These are phyloP conservation scores for Chaetomium strumarium DNA, from an alignment of 2,329 filamentous ascomycete genomes.

Conservation along the genomic window DNA sequence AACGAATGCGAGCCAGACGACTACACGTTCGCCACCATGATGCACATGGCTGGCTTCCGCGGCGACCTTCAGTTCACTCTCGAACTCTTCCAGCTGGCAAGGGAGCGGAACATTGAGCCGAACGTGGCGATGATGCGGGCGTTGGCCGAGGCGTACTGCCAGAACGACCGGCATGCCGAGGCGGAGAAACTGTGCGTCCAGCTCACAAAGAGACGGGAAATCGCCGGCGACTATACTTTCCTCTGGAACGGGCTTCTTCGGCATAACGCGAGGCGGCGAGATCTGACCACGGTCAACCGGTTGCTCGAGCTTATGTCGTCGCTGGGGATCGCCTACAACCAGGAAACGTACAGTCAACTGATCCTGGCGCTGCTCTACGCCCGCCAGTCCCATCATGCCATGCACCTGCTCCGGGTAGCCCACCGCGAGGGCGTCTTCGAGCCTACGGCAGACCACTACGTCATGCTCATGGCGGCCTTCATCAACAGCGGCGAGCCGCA, in stretches of 20 bases:
- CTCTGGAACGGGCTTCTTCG: slow-evolving; percentile 77
- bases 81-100: slow-evolving; percentile 58
- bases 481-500: slow-evolving; percentile 39
- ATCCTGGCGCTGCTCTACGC: slow-evolving; percentile 44
- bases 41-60: slow-evolving; percentile 62
- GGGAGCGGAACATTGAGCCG: slow-evolving; percentile 44
- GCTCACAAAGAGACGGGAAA: slow-evolving; percentile 44
- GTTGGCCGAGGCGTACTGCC: slow-evolving; percentile 63
- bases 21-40: slow-evolving; percentile 65
- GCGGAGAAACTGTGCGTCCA: slow-evolving; percentile 56
- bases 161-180: slow-evolving; percentile 46
- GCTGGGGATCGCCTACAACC: slow-evolving; percentile 41
- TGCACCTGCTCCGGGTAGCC: slow-evolving; percentile 42
- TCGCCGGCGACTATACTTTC: slow-evolving; percentile 46
- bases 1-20: slow-evolving; percentile 48
- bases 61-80: slow-evolving; percentile 69
- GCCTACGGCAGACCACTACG: slow-evolving; percentile 44
- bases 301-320: slow-evolving; percentile 45
- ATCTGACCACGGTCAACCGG: slow-evolving; percentile 43
- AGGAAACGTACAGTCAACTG: slow-evolving; percentile 45
- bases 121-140: slow-evolving; percentile 55
- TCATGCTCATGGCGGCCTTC: slow-evolving; percentile 48
- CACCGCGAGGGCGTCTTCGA: slow-evolving; percentile 40
- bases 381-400: slow-evolving; percentile 45
- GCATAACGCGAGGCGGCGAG: slow-evolving; percentile 59